These are phyloP conservation scores for Lodderomyces jiufengensis DNA, from an alignment of 1,139 yeast genomes.

Conservation along the genomic window DNA sequence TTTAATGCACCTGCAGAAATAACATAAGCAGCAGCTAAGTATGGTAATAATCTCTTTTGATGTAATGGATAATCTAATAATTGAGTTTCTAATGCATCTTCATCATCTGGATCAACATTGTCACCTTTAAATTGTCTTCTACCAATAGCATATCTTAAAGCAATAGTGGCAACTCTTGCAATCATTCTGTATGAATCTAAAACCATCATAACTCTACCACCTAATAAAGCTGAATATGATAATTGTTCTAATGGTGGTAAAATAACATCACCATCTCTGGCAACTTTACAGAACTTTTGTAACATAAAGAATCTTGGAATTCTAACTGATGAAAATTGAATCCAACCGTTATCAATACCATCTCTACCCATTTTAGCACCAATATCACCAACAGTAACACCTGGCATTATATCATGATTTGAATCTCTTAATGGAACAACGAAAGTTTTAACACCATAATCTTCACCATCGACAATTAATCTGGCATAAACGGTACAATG, in stretches of 20 bases:
- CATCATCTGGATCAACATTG: conserved; percentile 18
- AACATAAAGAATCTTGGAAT: conserved; percentile 48
- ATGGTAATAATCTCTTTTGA: conserved; percentile 44
- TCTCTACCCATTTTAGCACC: conserved; percentile 51
- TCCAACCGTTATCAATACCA: conserved; percentile 51
- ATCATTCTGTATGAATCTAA: conserved; percentile 42
- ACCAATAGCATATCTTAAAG: conserved; percentile 44
- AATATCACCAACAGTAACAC: conserved; percentile 44
- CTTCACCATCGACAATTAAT: conserved; percentile 41
- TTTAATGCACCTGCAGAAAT: conserved; percentile 40
- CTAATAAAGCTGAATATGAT: conserved; percentile 44
- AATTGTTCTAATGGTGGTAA: conserved; percentile 48
- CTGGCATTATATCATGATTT: conserved; percentile 42
- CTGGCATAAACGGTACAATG: conserved; percentile 44
- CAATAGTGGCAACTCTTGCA: conserved; percentile 42
- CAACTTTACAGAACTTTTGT: conserved; percentile 45
- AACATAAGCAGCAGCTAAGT: conserved; percentile 42
- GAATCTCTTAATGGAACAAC: conserved; percentile 47
- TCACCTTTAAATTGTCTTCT: conserved; percentile 42
- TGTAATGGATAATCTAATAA: conserved; percentile 47
- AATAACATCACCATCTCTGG: conserved; percentile 36
- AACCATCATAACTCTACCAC: conserved; percentile 46
- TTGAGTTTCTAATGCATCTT: conserved; percentile 34
- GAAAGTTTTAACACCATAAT: conserved; percentile 49
- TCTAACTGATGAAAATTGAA: conserved; percentile 43